Percentiles rank a stretch among this genome's conserved stretches.
Conservation (phyloP, 257 asterid species). For the Pogostemon cablin region DNA sequence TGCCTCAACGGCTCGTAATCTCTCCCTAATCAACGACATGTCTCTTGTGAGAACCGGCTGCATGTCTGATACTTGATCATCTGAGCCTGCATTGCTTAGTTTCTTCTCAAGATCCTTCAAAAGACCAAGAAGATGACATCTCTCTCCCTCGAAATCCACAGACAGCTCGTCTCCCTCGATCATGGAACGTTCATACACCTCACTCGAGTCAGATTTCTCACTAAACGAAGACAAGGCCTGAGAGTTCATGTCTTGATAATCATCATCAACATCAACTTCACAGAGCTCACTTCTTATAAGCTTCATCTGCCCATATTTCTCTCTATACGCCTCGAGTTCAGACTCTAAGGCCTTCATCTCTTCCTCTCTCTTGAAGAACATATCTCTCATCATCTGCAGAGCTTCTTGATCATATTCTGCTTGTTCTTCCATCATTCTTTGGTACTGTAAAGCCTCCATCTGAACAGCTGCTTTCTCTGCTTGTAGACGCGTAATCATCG, state of each 20-base stretch:
- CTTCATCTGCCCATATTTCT: constrained; percentile 55
- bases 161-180: constrained; percentile 47
- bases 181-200: constrained; percentile 33
- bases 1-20: constrained; percentile 77
- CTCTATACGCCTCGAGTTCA: constrained; percentile 63
- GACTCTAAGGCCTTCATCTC: constrained; percentile 58
- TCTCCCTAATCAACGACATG: constrained; percentile 57
- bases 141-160: constrained; percentile 65
- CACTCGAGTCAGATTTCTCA: constrained; percentile 52
- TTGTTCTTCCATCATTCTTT: constrained; percentile 93
- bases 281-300: constrained; percentile 68
- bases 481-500: constrained; percentile 86
- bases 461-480: constrained; percentile 86
- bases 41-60: constrained; percentile 60
- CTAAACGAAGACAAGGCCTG: constrained; percentile 49
- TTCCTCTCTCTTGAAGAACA: constrained; percentile 64
- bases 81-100: constrained; percentile 28
- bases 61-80: constrained; percentile 38
- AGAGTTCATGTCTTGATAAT: constrained; percentile 65
- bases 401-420: constrained; percentile 88
- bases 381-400: constrained; percentile 64
- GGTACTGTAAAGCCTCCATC: constrained; percentile 88
- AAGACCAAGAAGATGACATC: constrained; percentile 51
- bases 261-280: constrained; percentile 71
- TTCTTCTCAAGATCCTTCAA: constrained; percentile 59